These are phyloP conservation scores for Modicella reniformis DNA, from an alignment of 371 early-diverging fungal genomes.

Conservation along the genomic window DNA sequence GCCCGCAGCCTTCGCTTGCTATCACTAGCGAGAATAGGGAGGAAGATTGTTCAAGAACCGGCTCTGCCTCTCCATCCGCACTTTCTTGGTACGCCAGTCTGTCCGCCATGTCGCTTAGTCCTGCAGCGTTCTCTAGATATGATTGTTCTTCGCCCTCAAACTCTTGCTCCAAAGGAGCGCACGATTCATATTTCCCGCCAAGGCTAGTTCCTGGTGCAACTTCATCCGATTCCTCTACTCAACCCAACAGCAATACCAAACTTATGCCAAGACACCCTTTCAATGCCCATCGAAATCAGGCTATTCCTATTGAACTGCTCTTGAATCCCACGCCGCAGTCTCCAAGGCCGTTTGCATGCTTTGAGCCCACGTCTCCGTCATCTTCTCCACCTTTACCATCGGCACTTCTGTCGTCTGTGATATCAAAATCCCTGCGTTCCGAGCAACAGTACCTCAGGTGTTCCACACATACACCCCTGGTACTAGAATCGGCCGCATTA, in stretches of 20 bases:
- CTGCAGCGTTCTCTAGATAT: neutral
- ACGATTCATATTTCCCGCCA: neutral
- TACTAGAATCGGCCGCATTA: neutral
- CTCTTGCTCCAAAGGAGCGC: neutral
- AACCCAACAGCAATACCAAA: neutral
- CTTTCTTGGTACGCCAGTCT: constrained; percentile 22
- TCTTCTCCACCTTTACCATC: constrained; percentile 6
- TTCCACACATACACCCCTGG: neutral
- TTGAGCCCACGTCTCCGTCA: neutral
- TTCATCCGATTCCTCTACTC: neutral
- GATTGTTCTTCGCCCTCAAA: neutral
- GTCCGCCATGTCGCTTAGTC: constrained; percentile 10
- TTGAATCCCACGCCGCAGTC: constrained; percentile 25
- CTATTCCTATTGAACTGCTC: constrained; percentile 34
- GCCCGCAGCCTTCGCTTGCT: neutral
- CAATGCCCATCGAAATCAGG: constrained; percentile 6
- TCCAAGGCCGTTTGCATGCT: constrained; percentile 16
- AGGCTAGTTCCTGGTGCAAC: neutral
- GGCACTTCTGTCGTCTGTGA: neutral
- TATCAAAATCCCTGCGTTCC: neutral
- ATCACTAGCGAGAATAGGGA: neutral
- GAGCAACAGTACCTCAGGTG: too few relatives aligned
- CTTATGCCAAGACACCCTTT: neutral
- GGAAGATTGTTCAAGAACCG: neutral
- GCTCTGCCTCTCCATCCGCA: neutral